Conservation (phyloP, 2,329 filamentous ascomycete genomes). For the Stachybotrys chartarum region DNA sequence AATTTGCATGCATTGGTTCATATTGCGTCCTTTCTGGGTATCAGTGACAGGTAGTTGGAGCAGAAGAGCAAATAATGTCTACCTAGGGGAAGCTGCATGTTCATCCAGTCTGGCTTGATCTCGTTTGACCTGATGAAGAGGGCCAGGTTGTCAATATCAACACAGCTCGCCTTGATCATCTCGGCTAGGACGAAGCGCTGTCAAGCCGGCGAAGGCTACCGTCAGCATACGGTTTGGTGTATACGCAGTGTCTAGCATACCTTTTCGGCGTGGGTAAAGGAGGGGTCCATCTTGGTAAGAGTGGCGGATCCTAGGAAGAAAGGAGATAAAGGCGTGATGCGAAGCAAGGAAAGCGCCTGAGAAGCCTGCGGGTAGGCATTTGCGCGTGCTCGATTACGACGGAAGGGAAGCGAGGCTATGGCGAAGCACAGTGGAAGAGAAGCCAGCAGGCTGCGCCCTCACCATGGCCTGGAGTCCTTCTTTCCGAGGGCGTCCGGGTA, state of each 20-base stretch:
- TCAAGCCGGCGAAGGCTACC: background rate
- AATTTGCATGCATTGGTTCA: conserved; percentile 37
- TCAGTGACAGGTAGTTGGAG: background rate
- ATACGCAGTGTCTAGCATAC: background rate
- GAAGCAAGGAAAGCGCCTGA: background rate
- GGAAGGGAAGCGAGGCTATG: background rate
- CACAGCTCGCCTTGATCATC: conserved; percentile 48
- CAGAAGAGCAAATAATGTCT: conserved; percentile 8
- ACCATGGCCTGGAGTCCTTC: background rate
- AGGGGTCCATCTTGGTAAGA: background rate
- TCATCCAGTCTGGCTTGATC: conserved; percentile 37
- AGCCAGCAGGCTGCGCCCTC: background rate
- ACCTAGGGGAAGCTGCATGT: conserved; percentile 41
- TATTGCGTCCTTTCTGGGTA: conserved; percentile 32
- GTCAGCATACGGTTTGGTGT: background rate
- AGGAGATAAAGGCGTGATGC: background rate
- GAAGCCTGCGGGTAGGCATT: background rate
- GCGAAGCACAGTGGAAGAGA: background rate
- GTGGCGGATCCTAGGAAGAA: background rate
- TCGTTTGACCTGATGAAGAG: conserved; percentile 36
- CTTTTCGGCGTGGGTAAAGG: background rate
- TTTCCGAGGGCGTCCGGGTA: too few relatives aligned
- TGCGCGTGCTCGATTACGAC: background rate
- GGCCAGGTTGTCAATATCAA: conserved; percentile 38
- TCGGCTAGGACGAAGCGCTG: conserved; percentile 52